These are phyloP conservation scores for Paraconiothyrium brasiliense DNA, from an alignment of 2,329 filamentous ascomycete genomes.

Conservation along the genomic window DNA sequence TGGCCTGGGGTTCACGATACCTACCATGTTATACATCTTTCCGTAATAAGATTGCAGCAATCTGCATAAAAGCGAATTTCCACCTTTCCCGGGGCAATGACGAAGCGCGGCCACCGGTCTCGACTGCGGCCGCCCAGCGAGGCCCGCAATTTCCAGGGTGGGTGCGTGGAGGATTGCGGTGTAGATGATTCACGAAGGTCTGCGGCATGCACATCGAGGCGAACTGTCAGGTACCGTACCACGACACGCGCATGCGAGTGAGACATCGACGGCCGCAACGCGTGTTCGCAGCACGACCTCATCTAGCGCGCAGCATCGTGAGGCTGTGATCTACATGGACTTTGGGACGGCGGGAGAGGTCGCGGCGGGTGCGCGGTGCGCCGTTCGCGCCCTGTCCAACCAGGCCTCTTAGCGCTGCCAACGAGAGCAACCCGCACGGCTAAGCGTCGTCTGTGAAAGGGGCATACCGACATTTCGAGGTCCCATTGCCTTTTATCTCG, in stretches of 20 bases:
- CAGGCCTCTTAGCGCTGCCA: slow-evolving; percentile 27
- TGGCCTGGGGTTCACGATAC: not conserved
- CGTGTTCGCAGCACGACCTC: not conserved
- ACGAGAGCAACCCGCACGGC: slow-evolving; percentile 27
- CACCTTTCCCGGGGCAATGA: slow-evolving; percentile 13
- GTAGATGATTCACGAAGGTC: not conserved
- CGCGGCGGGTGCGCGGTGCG: slow-evolving; percentile 4
- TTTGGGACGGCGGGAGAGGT: not conserved
- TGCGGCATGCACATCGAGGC: not conserved
- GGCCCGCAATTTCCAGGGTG: slow-evolving; percentile 17
- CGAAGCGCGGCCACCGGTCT: slow-evolving; percentile 6
- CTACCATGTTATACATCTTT: slow-evolving; percentile 9
- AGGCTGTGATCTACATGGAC: not conserved
- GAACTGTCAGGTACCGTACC: slow-evolving; percentile 1
- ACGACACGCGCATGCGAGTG: slow-evolving; percentile 1
- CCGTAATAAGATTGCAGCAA: slow-evolving; percentile 8
- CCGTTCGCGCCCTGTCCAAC: slow-evolving; percentile 11
- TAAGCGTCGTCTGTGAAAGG: slow-evolving; percentile 35
- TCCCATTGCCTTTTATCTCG: slow-evolving; percentile 11
- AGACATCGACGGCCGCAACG: not conserved
- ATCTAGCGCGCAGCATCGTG: slow-evolving; percentile 9
- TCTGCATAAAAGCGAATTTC: slow-evolving; percentile 16
- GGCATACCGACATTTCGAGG: slow-evolving; percentile 37
- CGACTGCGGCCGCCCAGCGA: slow-evolving; percentile 11
- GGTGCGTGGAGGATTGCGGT: slow-evolving; percentile 11